A percentile compares a stretch with the other conserved stretches of the same genome.
Evolutionary conservation across 192 early-diverging fungal genomes (phyloP).

Genomic region (Backusella macrospora): DNA sequence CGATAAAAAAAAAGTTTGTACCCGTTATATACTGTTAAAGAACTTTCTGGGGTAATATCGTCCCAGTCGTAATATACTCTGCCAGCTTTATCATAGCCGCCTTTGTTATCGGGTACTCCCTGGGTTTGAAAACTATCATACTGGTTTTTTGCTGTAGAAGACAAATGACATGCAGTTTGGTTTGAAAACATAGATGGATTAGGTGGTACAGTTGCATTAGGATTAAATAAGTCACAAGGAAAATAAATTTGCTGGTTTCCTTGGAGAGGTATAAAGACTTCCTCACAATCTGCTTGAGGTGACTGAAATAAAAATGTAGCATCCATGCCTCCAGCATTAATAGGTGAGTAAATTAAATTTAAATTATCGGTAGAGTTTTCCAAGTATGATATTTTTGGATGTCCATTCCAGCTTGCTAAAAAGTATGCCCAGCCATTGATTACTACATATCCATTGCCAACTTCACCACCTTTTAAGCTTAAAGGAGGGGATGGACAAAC

Average conservation of each 20-base stretch:
- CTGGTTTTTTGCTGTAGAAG: constrained; percentile 24
- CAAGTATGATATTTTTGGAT: constrained; percentile 44
- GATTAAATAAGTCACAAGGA: constrained; percentile 62
- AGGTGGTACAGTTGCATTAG: constrained; percentile 43
- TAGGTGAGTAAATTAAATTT: constrained; percentile 53
- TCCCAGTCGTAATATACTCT: constrained; percentile 62
- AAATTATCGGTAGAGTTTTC: constrained; percentile 52
- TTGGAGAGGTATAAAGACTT: constrained; percentile 48
- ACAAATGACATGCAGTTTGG: constrained; percentile 61
- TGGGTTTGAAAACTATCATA: constrained; percentile 49
- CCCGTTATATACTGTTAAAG: constrained; percentile 64
- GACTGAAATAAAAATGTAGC: constrained; percentile 70
- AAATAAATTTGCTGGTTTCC: constrained; percentile 48
- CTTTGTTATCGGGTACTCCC: constrained; percentile 25
- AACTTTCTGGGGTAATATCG: constrained; percentile 49
- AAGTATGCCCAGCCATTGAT: constrained; percentile 69
- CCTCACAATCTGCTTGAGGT: constrained; percentile 56
- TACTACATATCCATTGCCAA: constrained; percentile 56
- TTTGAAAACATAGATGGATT: constrained; percentile 47
- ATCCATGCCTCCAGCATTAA: constrained; percentile 67
- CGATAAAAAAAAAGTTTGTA: constrained; percentile 22
- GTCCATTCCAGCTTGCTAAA: constrained; percentile 44
- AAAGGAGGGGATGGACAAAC: constrained; percentile 45
- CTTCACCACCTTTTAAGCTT: constrained; percentile 44
- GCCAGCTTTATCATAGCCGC: constrained; percentile 43